Percentiles rank a stretch among this genome's conserved stretches.
phyloP scores from a whole-genome alignment of 2,329 filamentous ascomycete genomes.

The Huntiella savannae region DNA sequence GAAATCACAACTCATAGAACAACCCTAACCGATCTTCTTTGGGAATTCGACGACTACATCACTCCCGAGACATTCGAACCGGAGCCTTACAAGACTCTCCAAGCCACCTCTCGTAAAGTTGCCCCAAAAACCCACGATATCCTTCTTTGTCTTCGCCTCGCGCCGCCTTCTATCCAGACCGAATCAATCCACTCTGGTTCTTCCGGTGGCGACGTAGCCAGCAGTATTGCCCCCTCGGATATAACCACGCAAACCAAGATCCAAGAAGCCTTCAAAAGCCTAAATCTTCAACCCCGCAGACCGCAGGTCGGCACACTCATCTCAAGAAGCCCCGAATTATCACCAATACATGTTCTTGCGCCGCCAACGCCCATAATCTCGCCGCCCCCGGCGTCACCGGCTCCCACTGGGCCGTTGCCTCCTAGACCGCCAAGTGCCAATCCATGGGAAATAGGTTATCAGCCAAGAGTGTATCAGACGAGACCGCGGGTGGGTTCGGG shows the following conservation, averaged over 20 bases:
- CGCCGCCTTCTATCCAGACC: not conserved
- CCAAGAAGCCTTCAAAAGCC: not conserved
- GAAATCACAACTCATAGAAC: conserved; percentile 29
- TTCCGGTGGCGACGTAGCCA: conserved; percentile 1
- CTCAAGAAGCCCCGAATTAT: not conserved
- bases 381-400: conserved; percentile 19
- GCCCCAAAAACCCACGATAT: conserved; percentile 31
- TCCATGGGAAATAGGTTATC: not conserved
- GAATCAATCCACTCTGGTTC: conserved; percentile 5
- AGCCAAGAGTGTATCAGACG: too few relatives aligned
- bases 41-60: conserved; percentile 37
- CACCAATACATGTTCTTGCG: not conserved
- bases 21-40: conserved; percentile 30
- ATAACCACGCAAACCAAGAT: not conserved
- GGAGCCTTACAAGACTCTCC: conserved; percentile 29
- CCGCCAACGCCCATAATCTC: conserved; percentile 7
- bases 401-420: conserved; percentile 3
- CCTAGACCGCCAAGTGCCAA: not conserved
- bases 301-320: not conserved
- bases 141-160: conserved; percentile 33
- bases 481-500: too few relatives aligned
- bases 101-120: conserved; percentile 27
- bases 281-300: conserved; percentile 2
- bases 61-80: conserved; percentile 31
- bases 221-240: not conserved